phyloP scores from a whole-genome alignment of 2,329 filamentous ascomycete species.

The Diaporthe sp. region DNA sequence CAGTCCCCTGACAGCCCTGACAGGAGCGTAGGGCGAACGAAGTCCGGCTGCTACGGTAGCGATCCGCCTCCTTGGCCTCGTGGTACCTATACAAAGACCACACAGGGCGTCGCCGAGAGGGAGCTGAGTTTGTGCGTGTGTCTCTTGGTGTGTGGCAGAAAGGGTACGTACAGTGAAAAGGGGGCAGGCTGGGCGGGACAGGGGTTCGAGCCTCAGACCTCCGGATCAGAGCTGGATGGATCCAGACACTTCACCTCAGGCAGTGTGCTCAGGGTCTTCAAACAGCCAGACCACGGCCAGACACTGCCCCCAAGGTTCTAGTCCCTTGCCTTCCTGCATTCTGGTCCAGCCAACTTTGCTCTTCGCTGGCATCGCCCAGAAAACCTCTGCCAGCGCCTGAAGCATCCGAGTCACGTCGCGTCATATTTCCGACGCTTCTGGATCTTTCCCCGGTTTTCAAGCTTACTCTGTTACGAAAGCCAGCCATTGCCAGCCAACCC shows the following conservation, averaged over 20 bases:
- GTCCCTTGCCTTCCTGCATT: neutral
- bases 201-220: neutral
- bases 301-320: neutral
- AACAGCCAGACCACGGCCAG: neutral
- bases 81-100: neutral
- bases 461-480: conserved; percentile 8
- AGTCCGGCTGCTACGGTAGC: conserved; percentile 9
- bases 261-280: neutral
- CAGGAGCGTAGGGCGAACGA: neutral
- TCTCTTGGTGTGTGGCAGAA: neutral
- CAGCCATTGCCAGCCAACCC: neutral
- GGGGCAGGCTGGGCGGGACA: neutral
- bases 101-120: neutral
- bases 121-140: neutral
- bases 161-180: neutral
- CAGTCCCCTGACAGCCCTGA: neutral
- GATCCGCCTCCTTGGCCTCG: neutral
- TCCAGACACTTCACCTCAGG: too few relatives aligned
- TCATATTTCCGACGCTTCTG: neutral
- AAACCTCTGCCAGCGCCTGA: neutral
- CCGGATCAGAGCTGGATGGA: neutral
- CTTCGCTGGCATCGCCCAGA: neutral
- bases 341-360: neutral
- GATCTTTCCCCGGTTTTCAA: conserved; percentile 20
- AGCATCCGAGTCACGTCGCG: neutral